phyloP scores from a whole-genome alignment of 1,284 basidiomycete species.

The Amylostereum areolatum region DNA sequence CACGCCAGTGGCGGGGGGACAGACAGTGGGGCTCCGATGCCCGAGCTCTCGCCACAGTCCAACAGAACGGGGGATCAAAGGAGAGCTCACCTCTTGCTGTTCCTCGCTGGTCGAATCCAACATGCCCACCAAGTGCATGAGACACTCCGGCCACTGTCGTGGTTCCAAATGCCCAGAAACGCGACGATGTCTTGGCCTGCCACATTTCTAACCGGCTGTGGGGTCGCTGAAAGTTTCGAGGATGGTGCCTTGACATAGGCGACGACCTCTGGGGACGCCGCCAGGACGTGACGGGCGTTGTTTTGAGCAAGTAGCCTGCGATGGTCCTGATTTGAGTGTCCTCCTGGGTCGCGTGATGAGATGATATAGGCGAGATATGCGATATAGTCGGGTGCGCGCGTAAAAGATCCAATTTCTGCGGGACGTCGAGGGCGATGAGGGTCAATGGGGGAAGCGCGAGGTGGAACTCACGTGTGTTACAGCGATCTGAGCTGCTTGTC shows the following conservation, averaged over 20 bases:
- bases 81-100: slow-evolving; percentile 74
- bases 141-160: slow-evolving; percentile 88
- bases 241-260: slow-evolving; percentile 79
- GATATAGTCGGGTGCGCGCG: slow-evolving; percentile 88
- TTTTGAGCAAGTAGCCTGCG: slow-evolving; percentile 98
- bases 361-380: slow-evolving; percentile 96
- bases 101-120: slow-evolving; percentile 70
- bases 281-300: slow-evolving; percentile 71
- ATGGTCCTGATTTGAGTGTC: slow-evolving; percentile 90
- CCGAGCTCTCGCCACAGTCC: too few species aligned
- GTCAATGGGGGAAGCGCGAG: slow-evolving; percentile 16
- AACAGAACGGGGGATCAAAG: too few species aligned
- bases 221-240: slow-evolving; percentile 77
- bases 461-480: slow-evolving; percentile 65
- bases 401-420: slow-evolving; percentile 87
- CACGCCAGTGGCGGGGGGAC: too few species aligned
- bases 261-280: slow-evolving; percentile 60
- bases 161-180: slow-evolving; percentile 83
- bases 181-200: slow-evolving; percentile 87
- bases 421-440: slow-evolving; percentile 12
- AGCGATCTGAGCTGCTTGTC: slow-evolving; percentile 60
- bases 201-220: slow-evolving; percentile 83
- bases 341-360: slow-evolving; percentile 72
- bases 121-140: slow-evolving; percentile 75
- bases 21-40: too few species aligned